A percentile compares a stretch with the other conserved stretches of the same genome.
phyloP scores from a whole-genome alignment of 495 filamentous ascomycete species.

The Podospora pseudopauciseta region DNA sequence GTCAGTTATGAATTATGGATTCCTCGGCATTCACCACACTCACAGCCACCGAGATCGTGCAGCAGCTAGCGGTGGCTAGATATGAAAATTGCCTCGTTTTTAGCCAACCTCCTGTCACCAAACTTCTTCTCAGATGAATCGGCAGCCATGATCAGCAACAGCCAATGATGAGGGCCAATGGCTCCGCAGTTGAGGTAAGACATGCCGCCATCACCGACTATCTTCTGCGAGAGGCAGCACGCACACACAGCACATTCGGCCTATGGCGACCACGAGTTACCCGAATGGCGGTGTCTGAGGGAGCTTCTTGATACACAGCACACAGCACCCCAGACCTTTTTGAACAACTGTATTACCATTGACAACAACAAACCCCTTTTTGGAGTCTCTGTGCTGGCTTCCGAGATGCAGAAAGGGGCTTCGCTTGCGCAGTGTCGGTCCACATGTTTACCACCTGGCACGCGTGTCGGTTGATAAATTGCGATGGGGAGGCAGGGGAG shows the following conservation, averaged over 20 bases:
- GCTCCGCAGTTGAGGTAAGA: constrained; percentile 4
- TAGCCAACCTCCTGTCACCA: not conserved
- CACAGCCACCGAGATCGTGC: not conserved
- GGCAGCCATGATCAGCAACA: not conserved
- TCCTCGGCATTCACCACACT: not conserved
- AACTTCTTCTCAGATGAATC: not conserved
- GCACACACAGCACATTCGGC: constrained; percentile 3
- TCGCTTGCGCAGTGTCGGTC: constrained; percentile 1
- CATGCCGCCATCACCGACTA: constrained; percentile 6
- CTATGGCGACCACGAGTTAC: constrained; percentile 2
- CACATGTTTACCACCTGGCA: constrained; percentile 10
- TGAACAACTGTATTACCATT: not conserved
- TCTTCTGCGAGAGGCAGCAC: constrained; percentile 6
- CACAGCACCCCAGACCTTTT: not conserved
- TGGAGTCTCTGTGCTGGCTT: constrained; percentile 5
- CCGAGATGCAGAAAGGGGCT: not conserved
- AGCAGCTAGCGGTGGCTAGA: not conserved
- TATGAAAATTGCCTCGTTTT: not conserved
- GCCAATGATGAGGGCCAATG: not conserved
- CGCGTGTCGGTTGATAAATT: constrained; percentile 16
- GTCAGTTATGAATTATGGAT: not conserved
- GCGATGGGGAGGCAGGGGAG: constrained; percentile 6
- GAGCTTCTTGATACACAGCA: not conserved
- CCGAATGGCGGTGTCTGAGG: not conserved
- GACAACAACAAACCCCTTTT: not conserved